phyloP scores from a whole-genome alignment of 1,284 basidiomycete species.

The Somion occarium region DNA sequence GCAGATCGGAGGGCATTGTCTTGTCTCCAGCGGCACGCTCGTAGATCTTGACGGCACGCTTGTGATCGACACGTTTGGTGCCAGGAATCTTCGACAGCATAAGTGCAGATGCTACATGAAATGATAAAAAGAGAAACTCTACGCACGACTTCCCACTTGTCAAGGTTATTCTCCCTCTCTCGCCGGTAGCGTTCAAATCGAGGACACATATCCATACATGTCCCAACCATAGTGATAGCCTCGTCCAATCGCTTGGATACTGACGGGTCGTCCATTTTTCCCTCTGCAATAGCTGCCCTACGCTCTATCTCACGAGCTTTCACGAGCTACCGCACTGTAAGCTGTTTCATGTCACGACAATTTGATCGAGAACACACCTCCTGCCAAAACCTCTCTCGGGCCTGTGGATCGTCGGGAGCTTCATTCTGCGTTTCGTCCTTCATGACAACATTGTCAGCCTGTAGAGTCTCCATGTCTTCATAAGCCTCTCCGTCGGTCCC shows the following conservation, averaged over 20 bases:
- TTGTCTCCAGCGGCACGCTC: slow-evolving; percentile 94
- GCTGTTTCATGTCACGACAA: slow-evolving; percentile 14
- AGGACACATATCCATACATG: slow-evolving; percentile 92
- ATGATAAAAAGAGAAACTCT: slow-evolving; percentile 3
- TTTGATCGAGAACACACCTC: slow-evolving; percentile 43
- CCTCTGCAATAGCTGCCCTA: slow-evolving; percentile 74
- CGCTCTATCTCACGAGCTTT: slow-evolving; percentile 74
- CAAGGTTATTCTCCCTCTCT: slow-evolving; percentile 86
- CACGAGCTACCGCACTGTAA: slow-evolving; percentile 45
- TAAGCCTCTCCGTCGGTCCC: slow-evolving; percentile 26
- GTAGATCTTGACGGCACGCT: slow-evolving; percentile 90
- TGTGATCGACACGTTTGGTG: slow-evolving; percentile 78
- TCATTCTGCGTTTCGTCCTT: slow-evolving; percentile 22
- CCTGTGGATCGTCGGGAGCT: slow-evolving; percentile 45
- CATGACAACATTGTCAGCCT: slow-evolving; percentile 22
- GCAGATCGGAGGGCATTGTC: slow-evolving; percentile 86
- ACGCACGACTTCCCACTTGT: slow-evolving; percentile 82
- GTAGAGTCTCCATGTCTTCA: no score
- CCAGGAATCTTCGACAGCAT: slow-evolving; percentile 55
- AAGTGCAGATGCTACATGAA: slow-evolving; percentile 27
- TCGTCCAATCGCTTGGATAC: slow-evolving; percentile 79
- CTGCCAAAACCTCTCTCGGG: slow-evolving; percentile 60
- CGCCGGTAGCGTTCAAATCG: slow-evolving; percentile 89
- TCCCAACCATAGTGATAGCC: slow-evolving; percentile 87
- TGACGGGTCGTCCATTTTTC: slow-evolving; percentile 83